Conservation (phyloP, 129 eudicot genomes). For the Flaveria linearis region DNA sequence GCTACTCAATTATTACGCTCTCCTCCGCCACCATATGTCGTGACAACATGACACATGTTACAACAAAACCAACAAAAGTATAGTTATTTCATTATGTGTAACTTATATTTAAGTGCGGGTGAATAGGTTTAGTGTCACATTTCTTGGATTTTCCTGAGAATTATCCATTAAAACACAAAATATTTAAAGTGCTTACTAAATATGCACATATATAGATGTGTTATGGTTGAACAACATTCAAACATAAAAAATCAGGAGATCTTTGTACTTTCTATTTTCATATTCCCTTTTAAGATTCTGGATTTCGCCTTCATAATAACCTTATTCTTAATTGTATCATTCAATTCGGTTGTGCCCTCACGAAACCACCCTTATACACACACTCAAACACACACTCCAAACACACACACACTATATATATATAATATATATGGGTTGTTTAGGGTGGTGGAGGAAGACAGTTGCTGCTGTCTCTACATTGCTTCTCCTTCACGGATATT, state of each 20-base stretch:
- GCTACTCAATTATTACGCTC: too few species aligned
- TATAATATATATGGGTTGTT: conserved; percentile 28
- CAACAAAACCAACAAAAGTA: too few species aligned
- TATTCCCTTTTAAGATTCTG: conserved; percentile 22
- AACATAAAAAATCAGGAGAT: conserved; percentile 29
- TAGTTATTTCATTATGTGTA: background rate
- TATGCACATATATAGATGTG: conserved; percentile 9
- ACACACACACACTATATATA: background rate
- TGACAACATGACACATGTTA: too few species aligned
- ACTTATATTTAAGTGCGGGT: too few species aligned
- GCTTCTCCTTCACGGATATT: conserved; percentile 43
- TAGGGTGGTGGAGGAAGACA: conserved; percentile 36
- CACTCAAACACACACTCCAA: conserved; percentile 5
- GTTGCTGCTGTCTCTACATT: conserved; percentile 31
- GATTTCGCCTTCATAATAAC: conserved; percentile 17
- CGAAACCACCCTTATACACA: conserved; percentile 5
- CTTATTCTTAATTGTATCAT: conserved; percentile 22
- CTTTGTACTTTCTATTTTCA: conserved; percentile 45
- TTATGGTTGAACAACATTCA: conserved; percentile 35
- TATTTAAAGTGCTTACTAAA: background rate
- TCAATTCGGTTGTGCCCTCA: conserved; percentile 14
- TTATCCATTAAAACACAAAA: conserved; percentile 20
- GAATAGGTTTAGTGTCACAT: conserved; percentile 33
- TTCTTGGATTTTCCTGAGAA: conserved; percentile 43
- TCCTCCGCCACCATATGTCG: too few species aligned